Evolutionary conservation across 2,329 filamentous ascomycete species (phyloP).

Genomic region (Sporothrix humicola): DNA sequence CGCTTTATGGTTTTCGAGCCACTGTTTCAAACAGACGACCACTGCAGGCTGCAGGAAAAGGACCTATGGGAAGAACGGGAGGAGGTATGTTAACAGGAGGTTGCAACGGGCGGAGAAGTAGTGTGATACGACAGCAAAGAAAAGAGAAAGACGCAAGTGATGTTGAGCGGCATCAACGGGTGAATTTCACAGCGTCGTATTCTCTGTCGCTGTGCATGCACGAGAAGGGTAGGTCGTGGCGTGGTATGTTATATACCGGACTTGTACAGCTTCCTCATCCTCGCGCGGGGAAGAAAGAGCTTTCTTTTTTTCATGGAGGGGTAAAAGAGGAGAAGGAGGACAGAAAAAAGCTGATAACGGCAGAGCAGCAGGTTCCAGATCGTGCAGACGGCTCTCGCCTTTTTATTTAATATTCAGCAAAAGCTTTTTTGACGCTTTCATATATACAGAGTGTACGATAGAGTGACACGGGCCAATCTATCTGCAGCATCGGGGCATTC

Average conservation of each 20-base stretch:
- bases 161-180: conserved; percentile 4
- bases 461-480: conserved; percentile 20
- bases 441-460: background rate
- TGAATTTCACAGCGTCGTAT: conserved; percentile 23
- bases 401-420: background rate
- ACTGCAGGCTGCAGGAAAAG: conserved; percentile 7
- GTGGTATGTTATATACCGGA: background rate
- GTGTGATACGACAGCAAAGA: conserved; percentile 1
- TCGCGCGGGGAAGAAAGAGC: background rate
- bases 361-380: conserved; percentile 1
- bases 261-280: background rate
- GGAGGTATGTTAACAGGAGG: background rate
- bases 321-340: background rate
- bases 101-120: background rate
- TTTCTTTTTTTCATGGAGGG: background rate
- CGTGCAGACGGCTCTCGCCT: conserved; percentile 19
- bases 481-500: conserved; percentile 17
- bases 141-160: background rate
- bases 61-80: background rate
- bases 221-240: conserved; percentile 15
- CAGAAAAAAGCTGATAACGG: background rate
- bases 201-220: conserved; percentile 6
- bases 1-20: background rate
- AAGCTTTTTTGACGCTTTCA: background rate
- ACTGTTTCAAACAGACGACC: conserved; percentile 18